Percentiles rank a stretch among this genome's conserved stretches.
phyloP scores from a whole-genome alignment of 257 asterid genomes.

The Perilla frutescens region DNA sequence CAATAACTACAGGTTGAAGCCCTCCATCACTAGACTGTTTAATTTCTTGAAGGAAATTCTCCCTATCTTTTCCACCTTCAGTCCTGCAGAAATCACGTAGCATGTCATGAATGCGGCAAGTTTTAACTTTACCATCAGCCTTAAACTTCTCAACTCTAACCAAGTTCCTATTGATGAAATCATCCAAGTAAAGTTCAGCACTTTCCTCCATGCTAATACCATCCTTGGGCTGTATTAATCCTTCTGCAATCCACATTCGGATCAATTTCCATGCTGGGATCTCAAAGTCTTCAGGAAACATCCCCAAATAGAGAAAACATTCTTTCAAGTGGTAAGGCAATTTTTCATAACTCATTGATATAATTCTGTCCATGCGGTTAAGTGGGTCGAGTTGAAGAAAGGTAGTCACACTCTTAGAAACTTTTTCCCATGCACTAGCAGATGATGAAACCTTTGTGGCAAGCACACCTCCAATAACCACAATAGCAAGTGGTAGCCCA shows the following conservation, averaged over 20 bases:
- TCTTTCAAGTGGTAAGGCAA: conserved; percentile 34
- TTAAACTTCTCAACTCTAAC: conserved; percentile 18
- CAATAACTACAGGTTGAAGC: conserved; percentile 21
- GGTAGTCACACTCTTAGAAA: conserved; percentile 25
- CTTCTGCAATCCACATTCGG: conserved; percentile 40
- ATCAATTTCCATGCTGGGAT: conserved; percentile 35
- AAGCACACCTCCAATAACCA: conserved; percentile 52
- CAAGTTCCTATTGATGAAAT: conserved; percentile 34
- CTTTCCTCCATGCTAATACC: conserved; percentile 33
- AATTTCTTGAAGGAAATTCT: conserved; percentile 42
- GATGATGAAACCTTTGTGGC: neutral
- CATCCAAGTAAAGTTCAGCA: conserved; percentile 27
- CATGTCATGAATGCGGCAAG: conserved; percentile 37
- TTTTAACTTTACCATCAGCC: conserved; percentile 35
- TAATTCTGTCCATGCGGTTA: conserved; percentile 26
- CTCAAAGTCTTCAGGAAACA: conserved; percentile 36
- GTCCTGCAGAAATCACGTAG: conserved; percentile 34
- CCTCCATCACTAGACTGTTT: conserved; percentile 21
- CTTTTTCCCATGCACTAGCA: conserved; percentile 22
- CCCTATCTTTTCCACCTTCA: conserved; percentile 25
- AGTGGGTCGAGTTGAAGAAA: conserved; percentile 18
- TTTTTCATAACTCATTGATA: conserved; percentile 36
- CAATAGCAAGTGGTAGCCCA: conserved; percentile 53
- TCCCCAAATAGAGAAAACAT: conserved; percentile 36
- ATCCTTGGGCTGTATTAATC: conserved; percentile 21